Evolutionary conservation across 2,329 filamentous ascomycete genomes (phyloP).

Genomic region (Penicillium brevicompactum): DNA sequence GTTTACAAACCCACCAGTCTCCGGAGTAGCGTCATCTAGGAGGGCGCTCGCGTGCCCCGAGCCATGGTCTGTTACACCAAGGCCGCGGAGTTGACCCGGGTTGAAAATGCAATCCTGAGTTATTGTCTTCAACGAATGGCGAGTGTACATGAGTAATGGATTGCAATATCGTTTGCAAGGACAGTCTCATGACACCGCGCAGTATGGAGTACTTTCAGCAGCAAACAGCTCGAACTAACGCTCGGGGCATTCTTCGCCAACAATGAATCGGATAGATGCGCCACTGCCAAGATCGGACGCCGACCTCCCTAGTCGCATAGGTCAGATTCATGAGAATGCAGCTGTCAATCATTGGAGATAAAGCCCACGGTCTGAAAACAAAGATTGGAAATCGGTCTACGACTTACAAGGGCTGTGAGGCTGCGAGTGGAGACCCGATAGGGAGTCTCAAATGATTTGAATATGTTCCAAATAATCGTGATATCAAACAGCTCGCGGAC

Average conservation of each 20-base stretch:
- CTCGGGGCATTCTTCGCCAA: neutral
- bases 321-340: neutral
- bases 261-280: neutral
- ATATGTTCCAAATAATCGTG: neutral
- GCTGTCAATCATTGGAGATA: neutral
- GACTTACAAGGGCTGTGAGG: neutral
- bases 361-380: neutral
- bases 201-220: too few relatives aligned
- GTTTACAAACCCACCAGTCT: neutral
- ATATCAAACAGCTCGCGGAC: neutral
- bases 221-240: neutral
- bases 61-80: neutral
- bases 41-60: neutral
- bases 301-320: neutral
- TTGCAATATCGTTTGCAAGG: too few relatives aligned
- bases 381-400: neutral
- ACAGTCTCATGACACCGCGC: too few relatives aligned
- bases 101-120: neutral
- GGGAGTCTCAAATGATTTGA: neutral
- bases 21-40: neutral
- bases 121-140: neutral
- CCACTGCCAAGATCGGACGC: slow-evolving; percentile 1
- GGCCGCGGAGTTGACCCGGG: neutral
- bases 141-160: too few relatives aligned
- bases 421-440: neutral